Conservation (phyloP, 208 protist species). For the Borovskyia barvae region DNA sequence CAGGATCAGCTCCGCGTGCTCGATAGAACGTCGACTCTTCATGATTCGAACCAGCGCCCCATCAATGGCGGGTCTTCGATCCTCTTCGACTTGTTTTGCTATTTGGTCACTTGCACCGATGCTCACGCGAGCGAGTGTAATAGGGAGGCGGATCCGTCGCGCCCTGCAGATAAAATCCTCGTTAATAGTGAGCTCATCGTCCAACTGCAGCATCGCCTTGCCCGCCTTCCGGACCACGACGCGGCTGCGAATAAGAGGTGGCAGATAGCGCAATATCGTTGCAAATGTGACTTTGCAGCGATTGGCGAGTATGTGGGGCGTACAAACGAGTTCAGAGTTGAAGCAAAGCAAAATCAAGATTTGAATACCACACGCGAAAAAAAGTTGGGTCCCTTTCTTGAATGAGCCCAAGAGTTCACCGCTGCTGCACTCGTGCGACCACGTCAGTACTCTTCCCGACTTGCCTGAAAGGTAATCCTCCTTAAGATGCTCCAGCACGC, state of each 20-base stretch:
- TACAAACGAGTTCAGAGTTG: conserved; percentile 44
- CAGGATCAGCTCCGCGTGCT: conserved; percentile 66
- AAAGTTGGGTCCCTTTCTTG: conserved; percentile 36
- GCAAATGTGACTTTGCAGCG: conserved; percentile 15
- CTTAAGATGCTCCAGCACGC: conserved; percentile 44
- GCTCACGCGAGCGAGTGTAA: conserved; percentile 36
- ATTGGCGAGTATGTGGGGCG: conserved; percentile 20
- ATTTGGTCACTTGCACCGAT: conserved; percentile 37
- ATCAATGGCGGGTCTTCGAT: conserved; percentile 76
- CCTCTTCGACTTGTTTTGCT: conserved; percentile 61
- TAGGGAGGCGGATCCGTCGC: conserved; percentile 57
- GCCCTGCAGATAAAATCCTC: conserved; percentile 53
- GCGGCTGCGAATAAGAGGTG: conserved; percentile 21
- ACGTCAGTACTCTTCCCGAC: conserved; percentile 57
- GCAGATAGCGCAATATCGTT: conserved; percentile 22
- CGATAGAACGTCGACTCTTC: conserved; percentile 69
- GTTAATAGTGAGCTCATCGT: conserved; percentile 56
- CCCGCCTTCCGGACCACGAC: conserved; percentile 16
- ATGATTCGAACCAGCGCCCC: conserved; percentile 85
- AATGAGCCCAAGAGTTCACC: conserved; percentile 61
- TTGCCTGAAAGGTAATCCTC: conserved; percentile 67
- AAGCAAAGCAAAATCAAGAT: conserved; percentile 75
- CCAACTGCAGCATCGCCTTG: conserved; percentile 30
- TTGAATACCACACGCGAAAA: conserved; percentile 68
- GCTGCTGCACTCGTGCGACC: conserved; percentile 80